These are phyloP conservation scores for Pleurostoma richardsiae DNA, from an alignment of 2,329 filamentous ascomycete species.

Conservation along the genomic window DNA sequence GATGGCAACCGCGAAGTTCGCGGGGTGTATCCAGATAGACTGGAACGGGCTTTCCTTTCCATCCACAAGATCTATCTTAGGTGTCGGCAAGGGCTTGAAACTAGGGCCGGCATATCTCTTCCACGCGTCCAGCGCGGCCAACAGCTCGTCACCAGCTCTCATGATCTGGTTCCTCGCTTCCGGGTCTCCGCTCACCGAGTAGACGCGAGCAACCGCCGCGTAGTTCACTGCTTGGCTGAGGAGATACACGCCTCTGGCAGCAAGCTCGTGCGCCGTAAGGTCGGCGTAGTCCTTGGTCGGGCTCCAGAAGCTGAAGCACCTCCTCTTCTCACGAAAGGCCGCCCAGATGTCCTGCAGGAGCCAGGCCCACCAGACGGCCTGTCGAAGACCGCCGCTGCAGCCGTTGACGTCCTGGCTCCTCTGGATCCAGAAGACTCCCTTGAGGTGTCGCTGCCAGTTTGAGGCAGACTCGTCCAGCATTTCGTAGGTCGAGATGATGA, in stretches of 20 bases:
- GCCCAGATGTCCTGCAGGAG: conserved; percentile 62
- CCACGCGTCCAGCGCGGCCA: conserved; percentile 20
- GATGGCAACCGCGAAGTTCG: conserved; percentile 39
- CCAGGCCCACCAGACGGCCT: conserved; percentile 63
- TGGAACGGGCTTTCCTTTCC: conserved; percentile 26
- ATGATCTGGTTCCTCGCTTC: conserved; percentile 6
- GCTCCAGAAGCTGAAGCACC: conserved; percentile 52
- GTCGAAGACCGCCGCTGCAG: conserved; percentile 48
- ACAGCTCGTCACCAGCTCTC: conserved; percentile 12
- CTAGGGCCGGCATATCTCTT: conserved; percentile 24
- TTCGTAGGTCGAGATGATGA: conserved; percentile 59
- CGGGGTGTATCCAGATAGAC: conserved; percentile 46
- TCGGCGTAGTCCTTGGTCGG: conserved; percentile 37
- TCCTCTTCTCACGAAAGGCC: conserved; percentile 52
- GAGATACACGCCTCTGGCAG: conserved; percentile 42
- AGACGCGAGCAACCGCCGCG: conserved; percentile 1
- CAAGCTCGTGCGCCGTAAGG: conserved; percentile 42
- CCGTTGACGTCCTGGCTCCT: conserved; percentile 57
- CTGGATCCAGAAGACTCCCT: conserved; percentile 63
- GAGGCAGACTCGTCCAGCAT: conserved; percentile 55
- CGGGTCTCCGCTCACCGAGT: conserved; percentile 3
- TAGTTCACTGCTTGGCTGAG: conserved; percentile 49
- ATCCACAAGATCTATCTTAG: conserved; percentile 3
- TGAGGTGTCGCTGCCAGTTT: conserved; percentile 57
- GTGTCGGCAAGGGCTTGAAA: conserved; percentile 32